These are phyloP conservation scores for Chaetomium fimeti DNA, from an alignment of 495 filamentous ascomycete species.

Conservation along the genomic window DNA sequence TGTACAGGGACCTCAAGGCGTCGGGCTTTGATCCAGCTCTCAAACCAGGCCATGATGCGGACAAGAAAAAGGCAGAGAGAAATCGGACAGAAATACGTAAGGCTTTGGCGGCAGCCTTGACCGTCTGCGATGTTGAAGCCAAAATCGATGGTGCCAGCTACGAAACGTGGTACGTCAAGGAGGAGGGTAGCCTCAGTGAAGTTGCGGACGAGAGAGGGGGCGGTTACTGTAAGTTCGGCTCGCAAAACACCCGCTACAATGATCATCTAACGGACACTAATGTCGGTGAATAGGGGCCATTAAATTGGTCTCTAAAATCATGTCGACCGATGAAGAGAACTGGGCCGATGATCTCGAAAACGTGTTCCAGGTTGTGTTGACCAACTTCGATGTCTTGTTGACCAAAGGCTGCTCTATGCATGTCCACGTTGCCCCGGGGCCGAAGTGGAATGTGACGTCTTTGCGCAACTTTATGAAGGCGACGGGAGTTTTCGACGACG, in stretches of 20 bases:
- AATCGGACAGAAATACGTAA: not conserved
- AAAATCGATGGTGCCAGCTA: not conserved
- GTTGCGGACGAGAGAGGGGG: slow-evolving; percentile 1
- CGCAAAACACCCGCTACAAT: not conserved
- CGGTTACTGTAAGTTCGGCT: not conserved
- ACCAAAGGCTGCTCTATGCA: slow-evolving; percentile 1
- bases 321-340: not conserved
- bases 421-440: not conserved
- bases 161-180: not conserved
- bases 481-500: not conserved
- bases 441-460: not conserved
- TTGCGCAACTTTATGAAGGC: not conserved
- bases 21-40: not conserved
- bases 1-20: not conserved
- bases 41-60: not conserved
- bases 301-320: not conserved
- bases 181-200: not conserved
- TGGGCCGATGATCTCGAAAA: not conserved
- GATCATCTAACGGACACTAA: not conserved
- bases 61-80: not conserved
- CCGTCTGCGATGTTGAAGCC: not conserved
- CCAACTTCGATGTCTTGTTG: not conserved
- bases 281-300: not conserved
- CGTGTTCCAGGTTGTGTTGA: not conserved
- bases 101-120: not conserved